Base-by-base conservation (phyloP, 2,329 filamentous ascomycete genomes). In the Hymenoscyphus fraxineus region DNA sequence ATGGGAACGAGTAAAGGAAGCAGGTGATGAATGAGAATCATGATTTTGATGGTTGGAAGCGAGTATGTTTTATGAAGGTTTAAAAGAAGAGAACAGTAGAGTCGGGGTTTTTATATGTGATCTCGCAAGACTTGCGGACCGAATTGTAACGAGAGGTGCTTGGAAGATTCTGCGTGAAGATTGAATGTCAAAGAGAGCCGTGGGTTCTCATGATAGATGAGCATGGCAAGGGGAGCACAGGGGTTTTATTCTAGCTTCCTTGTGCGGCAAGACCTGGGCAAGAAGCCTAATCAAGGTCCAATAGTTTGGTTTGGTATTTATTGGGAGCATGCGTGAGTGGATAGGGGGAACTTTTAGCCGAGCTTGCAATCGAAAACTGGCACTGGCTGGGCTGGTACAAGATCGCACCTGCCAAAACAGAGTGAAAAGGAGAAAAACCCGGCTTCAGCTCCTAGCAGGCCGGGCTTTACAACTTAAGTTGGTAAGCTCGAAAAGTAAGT, bases 271-370 rank as follows among this genome's bases (percentile, higher is more conserved):
- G 44, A 27, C 44, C 7, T 51, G 44, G 44, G n/a, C 10, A 10
- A 27, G 44, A 51, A 51, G n/a, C 44, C 47, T 27, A 54, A 54
- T 54, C 47, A 54, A 54, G 19, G 47, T 54, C 47, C 47, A 54
- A 54, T 54, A 54, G 47, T 22, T 54, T 15, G 47, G 47, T 10
- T 54, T 54, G 19, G 47, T 54, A 22, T 54, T 54, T 54, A 27
- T 19, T 54, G 19, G 22, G 19, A 27, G 47, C 5, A 54, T 22
- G 10, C 27, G 35, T 22, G 22, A 54, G 47, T 54, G 47, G 9
- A 54, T 19, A 27, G 22, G 10, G 19, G 47, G 47, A 54, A 54
- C 47, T 10, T 54, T 54, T 54, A 54, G 47, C 47, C 47, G 47
- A 54, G 3, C 47, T 27, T 54, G 19, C n/a, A 54, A 22, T 12